Conservation (phyloP, 495 filamentous ascomycete species). For the Podospora sp. region DNA sequence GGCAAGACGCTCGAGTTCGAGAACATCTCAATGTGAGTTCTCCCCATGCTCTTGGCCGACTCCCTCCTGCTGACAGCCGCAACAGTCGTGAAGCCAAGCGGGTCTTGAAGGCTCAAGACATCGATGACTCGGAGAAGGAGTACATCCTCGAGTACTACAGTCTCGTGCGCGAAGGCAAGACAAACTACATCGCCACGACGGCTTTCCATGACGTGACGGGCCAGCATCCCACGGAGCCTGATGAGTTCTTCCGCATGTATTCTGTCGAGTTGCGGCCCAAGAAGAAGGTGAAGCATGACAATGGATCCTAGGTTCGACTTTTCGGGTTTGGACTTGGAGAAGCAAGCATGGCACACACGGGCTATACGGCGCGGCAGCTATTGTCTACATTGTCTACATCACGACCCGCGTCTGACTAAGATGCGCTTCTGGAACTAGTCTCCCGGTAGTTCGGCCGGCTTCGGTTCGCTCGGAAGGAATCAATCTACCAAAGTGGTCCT, state of each 20-base stretch:
- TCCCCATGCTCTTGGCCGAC: background rate
- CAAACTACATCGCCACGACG: conserved; percentile 60
- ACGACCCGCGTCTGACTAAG: background rate
- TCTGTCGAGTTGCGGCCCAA: conserved; percentile 49
- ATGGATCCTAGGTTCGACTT: background rate
- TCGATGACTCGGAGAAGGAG: conserved; percentile 53
- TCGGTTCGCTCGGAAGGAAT: background rate
- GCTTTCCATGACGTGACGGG: conserved; percentile 59
- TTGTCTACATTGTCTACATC: background rate
- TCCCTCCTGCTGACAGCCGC: conserved; percentile 8
- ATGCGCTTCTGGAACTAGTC: background rate
- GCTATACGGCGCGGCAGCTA: background rate
- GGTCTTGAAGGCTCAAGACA: conserved; percentile 47
- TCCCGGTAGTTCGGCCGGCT: background rate
- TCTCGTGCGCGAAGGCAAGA: conserved; percentile 61
- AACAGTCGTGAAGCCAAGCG: conserved; percentile 50
- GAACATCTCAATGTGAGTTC: conserved; percentile 52
- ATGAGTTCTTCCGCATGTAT: conserved; percentile 58
- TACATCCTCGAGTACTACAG: conserved; percentile 62
- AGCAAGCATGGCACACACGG: background rate
- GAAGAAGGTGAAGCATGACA: conserved; percentile 39
- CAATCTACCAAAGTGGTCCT: background rate
- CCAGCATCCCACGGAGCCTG: conserved; percentile 50
- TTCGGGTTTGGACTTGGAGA: background rate
- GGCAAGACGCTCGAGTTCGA: conserved; percentile 55